These are phyloP conservation scores for Coccinonectria pachysandricola DNA, from an alignment of 2,329 filamentous ascomycete genomes.

Conservation along the genomic window DNA sequence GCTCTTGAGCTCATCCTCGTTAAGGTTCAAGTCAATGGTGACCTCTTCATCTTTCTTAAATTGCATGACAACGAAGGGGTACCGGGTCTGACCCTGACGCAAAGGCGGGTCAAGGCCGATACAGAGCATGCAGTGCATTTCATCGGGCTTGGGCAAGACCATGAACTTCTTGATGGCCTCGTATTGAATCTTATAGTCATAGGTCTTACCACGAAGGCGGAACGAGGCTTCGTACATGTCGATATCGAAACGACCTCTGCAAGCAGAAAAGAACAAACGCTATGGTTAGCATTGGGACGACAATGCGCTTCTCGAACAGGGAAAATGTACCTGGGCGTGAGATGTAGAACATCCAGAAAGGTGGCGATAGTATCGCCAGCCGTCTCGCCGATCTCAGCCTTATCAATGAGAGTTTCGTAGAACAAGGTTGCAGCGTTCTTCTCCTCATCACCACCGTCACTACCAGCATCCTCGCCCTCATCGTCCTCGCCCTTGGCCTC, in stretches of 20 bases:
- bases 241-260: conserved; percentile 95
- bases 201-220: conserved; percentile 93
- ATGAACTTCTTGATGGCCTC: conserved; percentile 98
- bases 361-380: conserved; percentile 98
- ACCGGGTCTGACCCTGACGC: conserved; percentile 92
- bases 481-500: conserved; percentile 54
- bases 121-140: conserved; percentile 88
- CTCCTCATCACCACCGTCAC: conserved; percentile 52
- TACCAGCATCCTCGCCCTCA: conserved; percentile 60
- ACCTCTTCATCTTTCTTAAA: conserved; percentile 97
- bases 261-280: conserved; percentile 1
- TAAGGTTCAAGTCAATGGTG: conserved; percentile 91
- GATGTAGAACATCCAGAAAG: conserved; percentile 91
- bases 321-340: conserved; percentile 67
- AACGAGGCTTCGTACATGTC: conserved; percentile 99
- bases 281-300: conserved; percentile 21
- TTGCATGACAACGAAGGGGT: conserved; percentile 98
- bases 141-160: conserved; percentile 96
- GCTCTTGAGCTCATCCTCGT: conserved; percentile 72
- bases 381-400: conserved; percentile 97
- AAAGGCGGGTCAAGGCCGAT: conserved; percentile 91
- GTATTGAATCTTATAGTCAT: conserved; percentile 99
- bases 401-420: conserved; percentile 95
- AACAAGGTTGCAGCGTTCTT: conserved; percentile 96
- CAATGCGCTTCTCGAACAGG: too few relatives aligned